A percentile compares a stretch with the other conserved stretches of the same genome.
phyloP scores from a whole-genome alignment of 2,329 filamentous ascomycete species.

The Metarhizium album region DNA sequence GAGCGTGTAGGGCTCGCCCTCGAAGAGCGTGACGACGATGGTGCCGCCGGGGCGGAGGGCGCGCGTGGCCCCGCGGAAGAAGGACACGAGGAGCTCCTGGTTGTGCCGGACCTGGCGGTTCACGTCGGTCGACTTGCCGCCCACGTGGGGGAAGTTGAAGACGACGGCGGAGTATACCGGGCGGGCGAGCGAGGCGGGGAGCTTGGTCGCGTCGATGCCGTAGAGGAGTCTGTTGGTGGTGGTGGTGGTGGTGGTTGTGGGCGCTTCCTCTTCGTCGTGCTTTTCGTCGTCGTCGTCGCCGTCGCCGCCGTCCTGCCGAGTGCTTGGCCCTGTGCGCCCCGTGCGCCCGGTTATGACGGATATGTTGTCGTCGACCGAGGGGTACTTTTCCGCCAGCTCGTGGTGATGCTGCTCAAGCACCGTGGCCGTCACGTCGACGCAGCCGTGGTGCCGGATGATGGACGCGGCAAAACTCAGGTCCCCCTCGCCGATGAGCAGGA shows the following conservation, averaged over 20 bases:
- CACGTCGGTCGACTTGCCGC: constrained; percentile 83
- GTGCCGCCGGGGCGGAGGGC: constrained; percentile 36
- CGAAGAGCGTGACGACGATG: constrained; percentile 81
- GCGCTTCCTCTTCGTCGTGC: constrained; percentile 9
- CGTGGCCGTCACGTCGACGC: constrained; percentile 57
- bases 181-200: constrained; percentile 35
- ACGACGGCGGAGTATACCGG: constrained; percentile 62
- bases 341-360: constrained; percentile 31
- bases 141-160: constrained; percentile 97
- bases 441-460: constrained; percentile 54
- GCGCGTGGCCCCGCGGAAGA: constrained; percentile 45
- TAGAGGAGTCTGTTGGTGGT: constrained; percentile 35
- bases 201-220: constrained; percentile 55
- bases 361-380: constrained; percentile 53
- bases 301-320: constrained; percentile 1
- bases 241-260: constrained; percentile 7
- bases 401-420: constrained; percentile 48
- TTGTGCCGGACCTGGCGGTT: constrained; percentile 92
- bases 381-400: constrained; percentile 62
- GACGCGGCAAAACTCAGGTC: constrained; percentile 70
- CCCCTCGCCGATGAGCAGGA: constrained; percentile 69
- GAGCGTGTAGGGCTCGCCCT: constrained; percentile 85
- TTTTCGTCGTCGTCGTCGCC: constrained; percentile 5
- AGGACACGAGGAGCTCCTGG: constrained; percentile 63
- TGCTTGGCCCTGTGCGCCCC: too few species aligned